Evolutionary conservation across 1,284 basidiomycete species (phyloP).

Genomic region (Phaffia rhodozyma): DNA sequence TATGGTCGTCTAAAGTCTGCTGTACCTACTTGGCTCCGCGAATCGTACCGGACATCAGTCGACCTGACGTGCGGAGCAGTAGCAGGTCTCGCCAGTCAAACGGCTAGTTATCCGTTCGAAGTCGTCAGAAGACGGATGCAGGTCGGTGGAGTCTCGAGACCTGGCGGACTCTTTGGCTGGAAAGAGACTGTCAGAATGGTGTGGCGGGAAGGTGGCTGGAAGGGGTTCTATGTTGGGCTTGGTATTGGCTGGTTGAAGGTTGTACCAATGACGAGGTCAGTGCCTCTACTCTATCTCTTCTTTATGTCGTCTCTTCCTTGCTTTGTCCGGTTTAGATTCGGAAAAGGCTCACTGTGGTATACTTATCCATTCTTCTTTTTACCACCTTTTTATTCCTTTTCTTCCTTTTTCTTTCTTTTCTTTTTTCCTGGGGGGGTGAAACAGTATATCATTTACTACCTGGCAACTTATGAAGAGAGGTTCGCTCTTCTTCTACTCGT

Average conservation of each 20-base stretch:
- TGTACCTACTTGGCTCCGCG: slow-evolving; percentile 38
- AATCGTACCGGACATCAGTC: slow-evolving; percentile 31
- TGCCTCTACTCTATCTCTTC: not conserved
- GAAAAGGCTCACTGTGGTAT: not conserved
- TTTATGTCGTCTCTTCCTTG: not conserved
- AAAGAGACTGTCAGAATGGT: slow-evolving; percentile 61
- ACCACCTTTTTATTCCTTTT: not conserved
- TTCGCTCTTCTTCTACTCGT: not conserved
- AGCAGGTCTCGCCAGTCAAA: slow-evolving; percentile 82
- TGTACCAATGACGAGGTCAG: slow-evolving; percentile 74
- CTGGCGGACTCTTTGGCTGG: slow-evolving; percentile 61
- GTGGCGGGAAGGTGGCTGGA: slow-evolving; percentile 58
- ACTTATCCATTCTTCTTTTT: too few relatives aligned
- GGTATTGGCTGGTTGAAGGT: slow-evolving; percentile 91
- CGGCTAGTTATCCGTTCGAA: slow-evolving; percentile 91
- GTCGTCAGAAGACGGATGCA: slow-evolving; percentile 90
- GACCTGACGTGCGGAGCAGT: slow-evolving; percentile 72
- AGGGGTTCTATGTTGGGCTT: slow-evolving; percentile 88
- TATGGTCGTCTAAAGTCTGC: slow-evolving; percentile 71
- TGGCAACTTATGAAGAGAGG: slow-evolving; percentile 36
- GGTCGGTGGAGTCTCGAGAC: slow-evolving; percentile 72
- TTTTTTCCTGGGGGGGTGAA: not conserved
- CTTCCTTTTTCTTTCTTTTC: not conserved
- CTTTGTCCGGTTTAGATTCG: not conserved
- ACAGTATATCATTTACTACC: slow-evolving; percentile 36